Base-by-base conservation (phyloP, 805 yeast species). In the Dipodascopsis tothii region DNA sequence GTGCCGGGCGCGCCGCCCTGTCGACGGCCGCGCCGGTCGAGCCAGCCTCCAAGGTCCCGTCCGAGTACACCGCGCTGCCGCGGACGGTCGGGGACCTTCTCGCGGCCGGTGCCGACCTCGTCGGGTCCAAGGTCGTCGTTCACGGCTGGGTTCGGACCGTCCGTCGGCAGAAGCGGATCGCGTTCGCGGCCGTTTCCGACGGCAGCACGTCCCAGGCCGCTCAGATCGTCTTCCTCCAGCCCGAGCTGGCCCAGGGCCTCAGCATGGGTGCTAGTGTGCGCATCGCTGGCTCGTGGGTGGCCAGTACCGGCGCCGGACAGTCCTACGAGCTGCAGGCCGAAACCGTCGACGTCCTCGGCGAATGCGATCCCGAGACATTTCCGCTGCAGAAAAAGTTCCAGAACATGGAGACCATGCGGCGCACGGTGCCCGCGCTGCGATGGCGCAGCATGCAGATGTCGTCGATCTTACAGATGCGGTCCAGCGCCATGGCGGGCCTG, bases 331-430 rank as follows among this genome's bases (percentile, higher is more conserved):
- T 81, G 21, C 68, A 65, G 50, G 60, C 62, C 2, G 62, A 45
- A 1, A 21, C 33, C 2, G 59, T 83, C 2, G 47, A 61, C 11
- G 58, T 85, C 1, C 48, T 80, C 3, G 96, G 96, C 0, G 64
- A 67, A 25, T 81, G 84, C 0, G 69, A 73, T 0, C 74, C 73
- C 2, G 61, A 67, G 30, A 47, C 44, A 4, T 92, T 81, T 60
- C 96, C 96, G 0, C 65, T 92, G 39, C 96, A 87, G 56, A 88
- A 87, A 59, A 87, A 87, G 60, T 66, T 67, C 21, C 90, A 80
- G 49, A 64, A 84, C 1, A 60, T 75, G 14, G 82, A 78, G 50
- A 81, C 70, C 55, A 64, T 92, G 34, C 72, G 98, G 40, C 53
- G 53, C 21, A 69, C 75, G 2, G 62, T 77, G n/a, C 94, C 95